phyloP scores from a whole-genome alignment of 371 early-diverging fungal species.

The Apophysomyces trapeziformis region DNA sequence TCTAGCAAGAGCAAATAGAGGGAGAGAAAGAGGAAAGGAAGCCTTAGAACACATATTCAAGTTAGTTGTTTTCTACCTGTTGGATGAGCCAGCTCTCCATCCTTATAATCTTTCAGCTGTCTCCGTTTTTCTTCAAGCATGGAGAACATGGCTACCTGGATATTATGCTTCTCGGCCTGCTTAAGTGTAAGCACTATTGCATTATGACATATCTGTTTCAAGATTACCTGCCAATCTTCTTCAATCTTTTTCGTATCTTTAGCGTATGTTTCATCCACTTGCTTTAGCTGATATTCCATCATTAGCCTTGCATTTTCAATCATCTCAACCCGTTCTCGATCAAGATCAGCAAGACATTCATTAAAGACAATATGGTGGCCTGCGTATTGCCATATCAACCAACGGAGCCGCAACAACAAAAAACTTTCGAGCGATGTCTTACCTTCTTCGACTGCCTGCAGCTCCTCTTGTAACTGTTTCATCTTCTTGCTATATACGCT shows the following conservation, averaged over 20 bases:
- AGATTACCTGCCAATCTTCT: background rate
- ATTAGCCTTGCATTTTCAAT: slow-evolving; percentile 13
- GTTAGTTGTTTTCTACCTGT: slow-evolving; percentile 1
- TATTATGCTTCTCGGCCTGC: slow-evolving; percentile 19
- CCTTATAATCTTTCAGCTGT: slow-evolving; percentile 20
- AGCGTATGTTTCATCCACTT: slow-evolving; percentile 17
- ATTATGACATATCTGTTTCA: background rate
- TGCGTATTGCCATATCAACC: background rate
- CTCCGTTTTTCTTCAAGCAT: slow-evolving; percentile 25
- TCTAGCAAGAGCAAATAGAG: background rate
- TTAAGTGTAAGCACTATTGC: background rate
- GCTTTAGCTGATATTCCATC: slow-evolving; percentile 18
- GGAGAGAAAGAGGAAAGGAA: background rate
- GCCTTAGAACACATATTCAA: background rate
- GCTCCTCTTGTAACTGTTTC: slow-evolving; percentile 21
- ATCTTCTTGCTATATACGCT: slow-evolving; percentile 23
- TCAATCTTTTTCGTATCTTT: background rate
- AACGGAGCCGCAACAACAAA: background rate
- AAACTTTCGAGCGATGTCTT: background rate
- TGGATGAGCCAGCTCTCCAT: slow-evolving; percentile 16
- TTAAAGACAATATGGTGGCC: slow-evolving; percentile 17
- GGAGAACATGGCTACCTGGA: slow-evolving; percentile 20
- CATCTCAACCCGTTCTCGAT: slow-evolving; percentile 15
- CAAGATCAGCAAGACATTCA: slow-evolving; percentile 16
- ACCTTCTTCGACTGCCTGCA: slow-evolving; percentile 22